These are phyloP conservation scores for Moesziomyces sp. DNA, from an alignment of 1,284 basidiomycete genomes.

Conservation along the genomic window DNA sequence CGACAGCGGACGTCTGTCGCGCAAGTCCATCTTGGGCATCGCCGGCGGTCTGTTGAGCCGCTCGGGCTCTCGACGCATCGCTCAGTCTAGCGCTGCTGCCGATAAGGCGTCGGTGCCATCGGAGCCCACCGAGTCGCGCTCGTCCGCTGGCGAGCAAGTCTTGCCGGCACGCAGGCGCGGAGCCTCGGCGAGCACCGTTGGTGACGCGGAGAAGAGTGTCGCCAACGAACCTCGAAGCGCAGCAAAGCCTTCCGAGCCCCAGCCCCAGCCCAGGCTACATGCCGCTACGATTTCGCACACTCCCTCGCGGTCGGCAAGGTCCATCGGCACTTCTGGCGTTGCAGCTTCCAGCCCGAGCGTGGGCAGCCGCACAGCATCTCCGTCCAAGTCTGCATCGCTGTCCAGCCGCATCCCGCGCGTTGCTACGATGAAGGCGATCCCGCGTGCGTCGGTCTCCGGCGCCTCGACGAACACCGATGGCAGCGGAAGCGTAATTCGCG, in stretches of 20 bases:
- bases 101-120: constrained; percentile 1
- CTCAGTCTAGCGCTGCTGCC: constrained; percentile 2
- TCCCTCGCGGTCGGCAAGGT: constrained; percentile 21
- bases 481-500: constrained; percentile 23
- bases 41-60: constrained; percentile 45
- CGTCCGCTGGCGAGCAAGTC: constrained; percentile 5
- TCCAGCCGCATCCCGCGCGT: constrained; percentile 58
- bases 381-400: constrained; percentile 29
- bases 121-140: constrained; percentile 1
- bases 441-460: constrained; percentile 8
- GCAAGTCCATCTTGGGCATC: constrained; percentile 58
- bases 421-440: constrained; percentile 32
- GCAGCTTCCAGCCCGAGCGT: constrained; percentile 19
- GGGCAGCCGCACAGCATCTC: constrained; percentile 30
- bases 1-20: constrained; percentile 49
- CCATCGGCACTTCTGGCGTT: constrained; percentile 7
- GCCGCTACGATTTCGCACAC: constrained; percentile 10
- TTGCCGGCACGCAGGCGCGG: constrained; percentile 24
- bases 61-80: constrained; percentile 31
- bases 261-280: not conserved
- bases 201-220: constrained; percentile 6
- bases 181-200: constrained; percentile 4
- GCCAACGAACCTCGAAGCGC: constrained; percentile 6
- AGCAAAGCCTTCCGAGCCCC: not conserved
- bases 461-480: constrained; percentile 13